Evolutionary conservation across 1,284 basidiomycete genomes (phyloP).

Genomic region (Rhizopogon parksii): DNA sequence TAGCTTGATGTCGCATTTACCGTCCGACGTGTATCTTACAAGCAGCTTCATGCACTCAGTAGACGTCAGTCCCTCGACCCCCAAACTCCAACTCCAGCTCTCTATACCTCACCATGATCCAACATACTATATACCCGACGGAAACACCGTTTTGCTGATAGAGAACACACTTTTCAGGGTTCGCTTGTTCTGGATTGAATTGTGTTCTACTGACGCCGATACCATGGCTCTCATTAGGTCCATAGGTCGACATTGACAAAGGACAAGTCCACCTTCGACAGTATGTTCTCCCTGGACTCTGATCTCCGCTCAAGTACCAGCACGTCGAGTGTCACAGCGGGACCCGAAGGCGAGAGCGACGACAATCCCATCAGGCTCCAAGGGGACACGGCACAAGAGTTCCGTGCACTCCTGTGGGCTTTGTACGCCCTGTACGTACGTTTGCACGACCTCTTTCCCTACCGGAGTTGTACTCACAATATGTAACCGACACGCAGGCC

Average conservation of each 20-base stretch:
- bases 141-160: slow-evolving; percentile 42
- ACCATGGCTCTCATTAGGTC: slow-evolving; percentile 28
- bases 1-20: slow-evolving; percentile 23
- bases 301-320: slow-evolving; percentile 24
- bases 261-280: slow-evolving; percentile 45
- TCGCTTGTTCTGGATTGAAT: slow-evolving; percentile 9
- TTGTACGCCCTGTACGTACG: slow-evolving; percentile 44
- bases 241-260: slow-evolving; percentile 44
- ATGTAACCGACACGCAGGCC: slow-evolving; percentile 29
- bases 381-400: slow-evolving; percentile 42
- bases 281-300: slow-evolving; percentile 43
- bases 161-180: slow-evolving; percentile 45
- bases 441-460: slow-evolving; percentile 3
- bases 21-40: slow-evolving; percentile 27
- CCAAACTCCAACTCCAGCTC: slow-evolving; percentile 27
- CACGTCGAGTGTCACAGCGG: slow-evolving; percentile 19
- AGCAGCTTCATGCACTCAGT: slow-evolving; percentile 28
- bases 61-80: slow-evolving; percentile 26
- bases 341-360: slow-evolving; percentile 39
- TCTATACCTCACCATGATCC: slow-evolving; percentile 28
- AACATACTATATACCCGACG: slow-evolving; percentile 32
- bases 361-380: slow-evolving; percentile 41
- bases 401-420: slow-evolving; percentile 41
- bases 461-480: slow-evolving; percentile 5
- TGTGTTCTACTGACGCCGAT: slow-evolving; percentile 8